phyloP scores from a whole-genome alignment of 768 basidiomycete species.

The Hericium erinaceus region DNA sequence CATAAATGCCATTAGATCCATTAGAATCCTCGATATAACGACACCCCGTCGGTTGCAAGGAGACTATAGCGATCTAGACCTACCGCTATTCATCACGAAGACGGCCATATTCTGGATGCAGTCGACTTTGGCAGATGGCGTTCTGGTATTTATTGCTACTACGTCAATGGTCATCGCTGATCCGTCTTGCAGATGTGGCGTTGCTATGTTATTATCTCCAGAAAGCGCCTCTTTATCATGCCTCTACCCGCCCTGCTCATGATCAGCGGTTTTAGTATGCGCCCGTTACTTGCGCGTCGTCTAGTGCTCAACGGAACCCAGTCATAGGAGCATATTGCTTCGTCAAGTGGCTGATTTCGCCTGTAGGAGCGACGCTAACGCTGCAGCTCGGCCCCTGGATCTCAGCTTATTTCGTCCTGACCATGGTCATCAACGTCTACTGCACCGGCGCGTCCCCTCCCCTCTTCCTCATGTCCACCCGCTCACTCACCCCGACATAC shows the following conservation, averaged over 20 bases:
- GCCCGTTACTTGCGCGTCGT: not conserved
- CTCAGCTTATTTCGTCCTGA: not conserved
- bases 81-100: not conserved
- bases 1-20: not conserved
- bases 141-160: not conserved
- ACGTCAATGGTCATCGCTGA: not conserved
- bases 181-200: not conserved
- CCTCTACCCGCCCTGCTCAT: not conserved
- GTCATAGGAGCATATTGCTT: not conserved
- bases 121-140: not conserved
- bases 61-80: not conserved
- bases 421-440: not conserved
- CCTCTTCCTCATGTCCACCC: not conserved
- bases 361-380: not conserved
- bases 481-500: not conserved
- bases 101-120: not conserved
- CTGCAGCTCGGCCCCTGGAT: not conserved
- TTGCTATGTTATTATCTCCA: not conserved
- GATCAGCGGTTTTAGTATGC: not conserved
- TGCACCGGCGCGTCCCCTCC: not conserved
- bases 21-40: not conserved
- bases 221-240: not conserved
- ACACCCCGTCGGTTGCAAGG: not conserved
- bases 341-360: not conserved
- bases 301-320: no score